These are phyloP conservation scores for Cercospora sesami DNA, from an alignment of 2,329 filamentous ascomycete genomes.

Conservation along the genomic window DNA sequence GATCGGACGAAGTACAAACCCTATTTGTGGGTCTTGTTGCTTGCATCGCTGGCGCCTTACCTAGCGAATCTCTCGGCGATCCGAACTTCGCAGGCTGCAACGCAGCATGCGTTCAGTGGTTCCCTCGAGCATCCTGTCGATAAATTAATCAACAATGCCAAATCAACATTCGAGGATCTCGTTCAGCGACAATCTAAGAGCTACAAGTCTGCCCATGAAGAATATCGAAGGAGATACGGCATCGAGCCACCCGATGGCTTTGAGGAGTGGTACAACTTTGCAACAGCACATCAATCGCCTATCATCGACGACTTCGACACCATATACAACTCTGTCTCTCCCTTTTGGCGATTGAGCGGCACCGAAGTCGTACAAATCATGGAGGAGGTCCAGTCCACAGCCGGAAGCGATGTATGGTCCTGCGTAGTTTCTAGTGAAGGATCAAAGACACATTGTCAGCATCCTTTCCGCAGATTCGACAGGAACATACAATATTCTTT, in stretches of 20 bases:
- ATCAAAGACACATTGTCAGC: not conserved
- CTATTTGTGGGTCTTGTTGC: conserved; percentile 2
- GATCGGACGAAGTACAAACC: not conserved
- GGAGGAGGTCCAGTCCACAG: not conserved
- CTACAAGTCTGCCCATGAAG: not conserved
- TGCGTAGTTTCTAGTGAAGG: not conserved
- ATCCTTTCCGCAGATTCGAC: not conserved
- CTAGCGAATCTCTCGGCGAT: not conserved
- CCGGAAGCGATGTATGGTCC: conserved; percentile 6
- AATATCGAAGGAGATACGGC: conserved; percentile 45
- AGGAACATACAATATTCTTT: not conserved
- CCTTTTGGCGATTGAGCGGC: conserved; percentile 15
- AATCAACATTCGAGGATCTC: not conserved
- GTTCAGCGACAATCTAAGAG: not conserved
- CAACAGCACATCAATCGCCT: conserved; percentile 37
- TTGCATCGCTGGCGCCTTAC: conserved; percentile 24
- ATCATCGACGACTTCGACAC: conserved; percentile 51
- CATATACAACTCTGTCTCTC: conserved; percentile 13
- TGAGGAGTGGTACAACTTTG: conserved; percentile 48
- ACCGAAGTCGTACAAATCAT: not conserved
- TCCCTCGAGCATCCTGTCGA: not conserved
- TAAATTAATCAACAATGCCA: not conserved
- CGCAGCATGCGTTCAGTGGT: not conserved
- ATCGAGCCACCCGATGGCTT: conserved; percentile 51
- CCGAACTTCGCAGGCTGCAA: not conserved